Conservation (phyloP, 148 eudicot genomes). For the Talinum fruticosum region DNA sequence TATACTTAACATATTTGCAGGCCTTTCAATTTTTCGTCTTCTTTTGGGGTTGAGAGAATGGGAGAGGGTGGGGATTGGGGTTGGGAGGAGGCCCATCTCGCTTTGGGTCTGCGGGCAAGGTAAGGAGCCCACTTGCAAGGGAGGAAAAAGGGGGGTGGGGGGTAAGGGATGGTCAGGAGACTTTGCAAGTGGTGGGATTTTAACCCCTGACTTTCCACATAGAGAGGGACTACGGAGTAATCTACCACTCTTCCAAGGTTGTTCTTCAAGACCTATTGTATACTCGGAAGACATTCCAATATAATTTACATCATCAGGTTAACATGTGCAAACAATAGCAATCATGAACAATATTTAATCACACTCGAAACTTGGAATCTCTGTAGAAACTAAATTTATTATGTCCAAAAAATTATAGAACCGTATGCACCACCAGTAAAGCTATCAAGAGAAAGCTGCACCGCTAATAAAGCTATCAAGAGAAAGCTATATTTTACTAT, state of each 20-base stretch:
- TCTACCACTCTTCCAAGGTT: not conserved
- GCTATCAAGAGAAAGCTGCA: not conserved
- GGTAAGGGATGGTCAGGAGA: not conserved
- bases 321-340: not conserved
- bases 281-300: not conserved
- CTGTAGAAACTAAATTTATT: not conserved
- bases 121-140: too few species aligned
- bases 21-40: not conserved
- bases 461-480: not conserved
- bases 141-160: not conserved
- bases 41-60: too few species aligned
- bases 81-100: too few species aligned
- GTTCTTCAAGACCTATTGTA: not conserved
- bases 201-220: not conserved
- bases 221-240: not conserved
- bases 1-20: not conserved
- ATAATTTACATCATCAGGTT: not conserved
- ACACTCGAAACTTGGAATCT: not conserved
- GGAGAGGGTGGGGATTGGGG: too few species aligned
- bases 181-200: not conserved
- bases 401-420: not conserved
- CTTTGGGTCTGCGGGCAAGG: too few species aligned
- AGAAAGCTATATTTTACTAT: not conserved
- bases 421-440: not conserved
- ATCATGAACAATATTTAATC: not conserved